Evolutionary conservation across 2,329 filamentous ascomycete genomes (phyloP).

Genomic region (Albophoma yamanashiensis): DNA sequence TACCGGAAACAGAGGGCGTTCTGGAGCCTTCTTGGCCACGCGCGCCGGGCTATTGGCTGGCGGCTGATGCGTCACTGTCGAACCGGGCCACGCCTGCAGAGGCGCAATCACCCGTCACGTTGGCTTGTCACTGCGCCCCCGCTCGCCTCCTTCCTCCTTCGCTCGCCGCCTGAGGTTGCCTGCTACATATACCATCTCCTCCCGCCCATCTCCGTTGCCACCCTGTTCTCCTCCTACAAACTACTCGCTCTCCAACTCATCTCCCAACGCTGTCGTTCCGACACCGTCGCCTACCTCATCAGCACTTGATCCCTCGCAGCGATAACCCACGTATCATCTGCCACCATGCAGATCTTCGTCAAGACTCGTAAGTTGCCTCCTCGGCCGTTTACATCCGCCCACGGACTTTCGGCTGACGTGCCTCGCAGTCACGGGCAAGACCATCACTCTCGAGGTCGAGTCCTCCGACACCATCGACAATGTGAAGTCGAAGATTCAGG

Average conservation of each 20-base stretch:
- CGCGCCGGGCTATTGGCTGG: slow-evolving; percentile 16
- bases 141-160: slow-evolving; percentile 8
- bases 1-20: slow-evolving; percentile 15
- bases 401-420: slow-evolving; percentile 2
- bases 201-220: slow-evolving; percentile 8
- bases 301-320: slow-evolving; percentile 11
- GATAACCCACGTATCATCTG: slow-evolving; percentile 17
- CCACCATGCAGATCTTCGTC: slow-evolving; percentile 92
- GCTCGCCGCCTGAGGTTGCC: slow-evolving; percentile 5
- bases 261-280: slow-evolving; percentile 3
- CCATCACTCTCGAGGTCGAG: slow-evolving; percentile 56
- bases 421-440: slow-evolving; percentile 4
- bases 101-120: slow-evolving; percentile 9
- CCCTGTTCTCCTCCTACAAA: slow-evolving; percentile 5
- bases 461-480: slow-evolving; percentile 93
- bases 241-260: slow-evolving; percentile 7
- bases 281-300: slow-evolving; percentile 4
- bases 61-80: slow-evolving; percentile 22
- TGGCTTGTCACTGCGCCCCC: slow-evolving; percentile 18
- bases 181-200: slow-evolving; percentile 21
- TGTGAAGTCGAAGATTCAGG: slow-evolving; percentile 95
- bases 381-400: not conserved
- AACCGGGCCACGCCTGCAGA: slow-evolving; percentile 5
- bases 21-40: slow-evolving; percentile 26
- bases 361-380: slow-evolving; percentile 68